Evolutionary conservation across 2,329 filamentous ascomycete species (phyloP), one percentile per base, ranked within the genome.

Genomic region (Colletotrichum ledebouriae): DNA sequence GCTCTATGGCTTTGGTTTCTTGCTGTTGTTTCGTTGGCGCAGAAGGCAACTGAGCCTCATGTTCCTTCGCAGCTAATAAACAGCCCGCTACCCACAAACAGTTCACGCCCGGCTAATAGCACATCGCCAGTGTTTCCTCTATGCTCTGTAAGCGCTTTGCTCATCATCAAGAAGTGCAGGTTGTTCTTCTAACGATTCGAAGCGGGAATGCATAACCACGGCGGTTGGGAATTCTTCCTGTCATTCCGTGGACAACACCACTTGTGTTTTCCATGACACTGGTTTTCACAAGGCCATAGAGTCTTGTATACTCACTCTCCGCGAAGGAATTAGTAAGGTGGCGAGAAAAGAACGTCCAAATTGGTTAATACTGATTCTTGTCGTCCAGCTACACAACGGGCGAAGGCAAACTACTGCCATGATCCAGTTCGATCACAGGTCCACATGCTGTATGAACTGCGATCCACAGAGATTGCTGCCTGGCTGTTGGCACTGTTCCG

Each of bases 401-500:
- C 59, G 6, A 62, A 62, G 13, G 59, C 49, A 17, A 39, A 62
- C 2, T 62, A 55, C 7, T 62, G 49, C 20, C 49, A 62, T 17
- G 49, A 62, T 9, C 47, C 59, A 13, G 49, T 62, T 2, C 47
- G 49, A 37, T 56, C 49, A 11, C 49, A 62, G 13, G 59, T 56
- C 3, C 37, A 10, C 2, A 55, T 55, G 39, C 49, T 62, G 4
- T 62, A 62, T 37, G 29, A 37, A 34, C 49, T 62, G 15, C 59
- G 59, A 2, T 62, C 59, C 0, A 9, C 56, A 11, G 59, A 62
- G 22, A 37, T 62, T 11, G 39, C 59, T 25, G 47, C 59, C 13
- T 62, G 49, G 59, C 44, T 62, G 2, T 22, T 62, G n/a, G 50
- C 55, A 20, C n/a, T 62, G 7, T 62, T 62, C 29, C 37, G 49